Percentiles rank a stretch among this genome's conserved stretches.
Evolutionary conservation across 2,329 filamentous ascomycete genomes (phyloP).

Genomic region (Trichoderma semiorbis): DNA sequence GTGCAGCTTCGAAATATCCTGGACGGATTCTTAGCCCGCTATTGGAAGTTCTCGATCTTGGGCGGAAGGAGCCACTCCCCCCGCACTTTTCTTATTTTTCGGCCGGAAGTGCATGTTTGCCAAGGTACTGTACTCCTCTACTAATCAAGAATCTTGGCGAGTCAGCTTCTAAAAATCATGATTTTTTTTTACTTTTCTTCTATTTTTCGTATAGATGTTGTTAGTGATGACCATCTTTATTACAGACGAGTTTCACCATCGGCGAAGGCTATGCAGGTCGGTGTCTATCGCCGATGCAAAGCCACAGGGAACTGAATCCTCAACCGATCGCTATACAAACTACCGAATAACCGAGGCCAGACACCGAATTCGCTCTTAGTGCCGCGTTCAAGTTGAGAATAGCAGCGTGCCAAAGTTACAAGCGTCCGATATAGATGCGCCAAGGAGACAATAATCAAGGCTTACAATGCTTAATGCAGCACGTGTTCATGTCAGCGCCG

Average conservation of each 20-base stretch:
- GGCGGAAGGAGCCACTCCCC: background rate
- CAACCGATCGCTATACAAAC: background rate
- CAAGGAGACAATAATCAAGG: background rate
- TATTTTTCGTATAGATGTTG: background rate
- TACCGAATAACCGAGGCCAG: conserved; percentile 11
- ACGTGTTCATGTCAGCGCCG: background rate
- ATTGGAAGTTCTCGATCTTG: background rate
- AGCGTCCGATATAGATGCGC: background rate
- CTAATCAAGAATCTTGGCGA: background rate
- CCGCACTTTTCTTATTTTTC: background rate
- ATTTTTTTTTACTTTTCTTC: too few relatives aligned
- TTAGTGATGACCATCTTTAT: background rate
- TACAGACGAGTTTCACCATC: background rate
- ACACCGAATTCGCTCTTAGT: background rate
- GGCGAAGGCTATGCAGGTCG: background rate
- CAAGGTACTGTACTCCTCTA: background rate
- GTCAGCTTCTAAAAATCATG: background rate
- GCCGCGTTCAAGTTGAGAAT: background rate
- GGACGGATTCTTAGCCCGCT: background rate
- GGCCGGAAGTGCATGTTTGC: background rate
- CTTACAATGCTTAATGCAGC: background rate
- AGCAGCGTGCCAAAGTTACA: background rate
- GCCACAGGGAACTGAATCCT: background rate
- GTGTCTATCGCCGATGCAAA: background rate
- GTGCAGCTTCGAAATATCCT: background rate